Evolutionary conservation across 306 rosid species (phyloP).

Genomic region (Gleditsia sinensis): DNA sequence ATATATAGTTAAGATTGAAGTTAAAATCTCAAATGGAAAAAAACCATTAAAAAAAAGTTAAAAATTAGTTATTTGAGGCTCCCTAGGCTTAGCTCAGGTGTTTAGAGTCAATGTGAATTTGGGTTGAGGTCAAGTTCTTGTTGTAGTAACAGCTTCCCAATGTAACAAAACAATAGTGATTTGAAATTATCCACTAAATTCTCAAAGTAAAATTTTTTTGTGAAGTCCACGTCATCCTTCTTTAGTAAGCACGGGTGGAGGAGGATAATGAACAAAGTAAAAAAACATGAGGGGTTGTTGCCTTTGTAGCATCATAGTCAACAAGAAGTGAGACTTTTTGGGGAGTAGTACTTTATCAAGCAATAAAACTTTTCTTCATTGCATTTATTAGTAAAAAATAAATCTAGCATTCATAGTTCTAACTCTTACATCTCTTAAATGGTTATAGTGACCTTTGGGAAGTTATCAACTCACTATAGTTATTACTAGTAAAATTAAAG

Average conservation of each 20-base stretch:
- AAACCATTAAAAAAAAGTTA: background rate
- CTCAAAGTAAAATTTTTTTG: background rate
- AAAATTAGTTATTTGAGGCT: background rate
- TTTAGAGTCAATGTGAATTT: background rate
- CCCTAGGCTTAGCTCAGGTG: background rate
- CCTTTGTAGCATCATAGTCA: too few species aligned
- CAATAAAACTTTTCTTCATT: background rate
- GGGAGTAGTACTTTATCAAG: too few species aligned
- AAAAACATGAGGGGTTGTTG: background rate
- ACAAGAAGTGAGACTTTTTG: too few species aligned
- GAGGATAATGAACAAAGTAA: background rate
- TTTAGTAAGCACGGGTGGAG: background rate
- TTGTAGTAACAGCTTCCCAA: background rate
- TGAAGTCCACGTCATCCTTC: background rate
- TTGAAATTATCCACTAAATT: background rate
- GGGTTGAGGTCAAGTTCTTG: too few species aligned
- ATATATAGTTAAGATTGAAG: background rate
- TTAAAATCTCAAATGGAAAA: background rate
- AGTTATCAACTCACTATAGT: background rate
- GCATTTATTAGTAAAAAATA: background rate
- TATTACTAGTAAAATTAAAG: background rate
- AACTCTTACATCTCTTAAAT: background rate
- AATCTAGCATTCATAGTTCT: background rate
- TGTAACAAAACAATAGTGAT: background rate
- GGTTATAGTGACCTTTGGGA: too few species aligned